Percentiles rank a stretch among this genome's conserved stretches.
phyloP scores from a whole-genome alignment of 352 stramenopile species.

The Pythium biforme region DNA sequence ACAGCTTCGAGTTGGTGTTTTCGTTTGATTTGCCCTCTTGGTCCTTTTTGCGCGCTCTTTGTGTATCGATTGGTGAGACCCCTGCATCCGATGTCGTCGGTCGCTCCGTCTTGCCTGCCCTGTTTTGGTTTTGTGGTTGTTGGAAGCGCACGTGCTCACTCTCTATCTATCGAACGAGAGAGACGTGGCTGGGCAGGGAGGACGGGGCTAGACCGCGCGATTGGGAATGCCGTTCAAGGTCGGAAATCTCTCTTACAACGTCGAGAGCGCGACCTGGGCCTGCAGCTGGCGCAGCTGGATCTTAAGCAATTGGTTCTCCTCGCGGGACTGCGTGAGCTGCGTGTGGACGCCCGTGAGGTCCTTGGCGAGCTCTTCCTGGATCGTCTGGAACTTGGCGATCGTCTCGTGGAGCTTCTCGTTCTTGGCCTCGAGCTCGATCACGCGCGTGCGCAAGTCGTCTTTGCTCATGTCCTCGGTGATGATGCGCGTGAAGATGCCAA shows the following conservation, averaged over 20 bases:
- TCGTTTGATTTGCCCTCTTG: background rate
- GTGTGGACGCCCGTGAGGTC: conserved; percentile 53
- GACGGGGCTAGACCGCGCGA: conserved; percentile 21
- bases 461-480: conserved; percentile 84
- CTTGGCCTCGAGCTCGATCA: conserved; percentile 66
- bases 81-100: conserved; percentile 11
- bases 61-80: too few species aligned
- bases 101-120: conserved; percentile 16
- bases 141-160: too few species aligned
- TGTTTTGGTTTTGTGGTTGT: conserved; percentile 7
- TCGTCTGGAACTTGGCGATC: conserved; percentile 57
- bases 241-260: conserved; percentile 22
- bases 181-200: conserved; percentile 11
- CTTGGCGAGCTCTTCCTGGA: conserved; percentile 55
- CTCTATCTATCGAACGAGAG: background rate
- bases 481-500: conserved; percentile 79
- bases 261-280: conserved; percentile 51
- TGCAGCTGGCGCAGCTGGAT: conserved; percentile 63
- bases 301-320: conserved; percentile 62
- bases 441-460: conserved; percentile 60
- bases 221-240: conserved; percentile 14
- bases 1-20: background rate
- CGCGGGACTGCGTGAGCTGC: conserved; percentile 44
- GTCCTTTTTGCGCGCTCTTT: background rate
- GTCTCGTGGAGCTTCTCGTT: conserved; percentile 82